phyloP scores from a whole-genome alignment of 768 basidiomycete species.

The Lentinus tigrinus region DNA sequence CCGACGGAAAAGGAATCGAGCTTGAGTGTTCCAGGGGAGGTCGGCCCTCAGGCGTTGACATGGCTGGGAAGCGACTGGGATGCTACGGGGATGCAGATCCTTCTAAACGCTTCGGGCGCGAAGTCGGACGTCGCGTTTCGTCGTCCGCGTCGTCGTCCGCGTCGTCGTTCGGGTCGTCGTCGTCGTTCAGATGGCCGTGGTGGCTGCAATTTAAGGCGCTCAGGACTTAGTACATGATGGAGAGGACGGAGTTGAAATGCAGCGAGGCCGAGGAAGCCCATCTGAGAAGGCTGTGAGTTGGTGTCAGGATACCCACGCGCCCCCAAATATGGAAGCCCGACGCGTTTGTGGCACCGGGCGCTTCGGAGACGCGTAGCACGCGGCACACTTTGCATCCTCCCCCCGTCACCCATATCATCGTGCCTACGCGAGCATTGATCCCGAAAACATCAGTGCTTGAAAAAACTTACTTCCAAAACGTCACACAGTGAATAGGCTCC shows the following conservation, averaged over 20 bases:
- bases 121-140: background rate
- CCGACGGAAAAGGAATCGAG: conserved; percentile 20
- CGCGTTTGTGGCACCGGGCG: conserved; percentile 3
- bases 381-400: no score
- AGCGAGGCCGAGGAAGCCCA: background rate
- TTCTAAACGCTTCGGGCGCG: background rate
- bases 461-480: no score
- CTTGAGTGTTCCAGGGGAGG: conserved; percentile 6
- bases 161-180: background rate
- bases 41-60: background rate
- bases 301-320: conserved; percentile 10
- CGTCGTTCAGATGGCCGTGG: background rate
- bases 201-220: background rate
- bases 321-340: conserved; percentile 8
- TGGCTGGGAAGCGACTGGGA: background rate
- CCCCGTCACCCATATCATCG: no score
- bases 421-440: no score
- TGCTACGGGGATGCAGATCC: no score
- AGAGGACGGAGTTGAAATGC: background rate
- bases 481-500: no score
- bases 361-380: background rate
- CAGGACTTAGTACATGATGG: background rate
- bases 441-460: no score
- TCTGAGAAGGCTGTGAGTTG: background rate
- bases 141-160: background rate